Conservation (phyloP, 305 asterid species). For the Salvia sclarea region DNA sequence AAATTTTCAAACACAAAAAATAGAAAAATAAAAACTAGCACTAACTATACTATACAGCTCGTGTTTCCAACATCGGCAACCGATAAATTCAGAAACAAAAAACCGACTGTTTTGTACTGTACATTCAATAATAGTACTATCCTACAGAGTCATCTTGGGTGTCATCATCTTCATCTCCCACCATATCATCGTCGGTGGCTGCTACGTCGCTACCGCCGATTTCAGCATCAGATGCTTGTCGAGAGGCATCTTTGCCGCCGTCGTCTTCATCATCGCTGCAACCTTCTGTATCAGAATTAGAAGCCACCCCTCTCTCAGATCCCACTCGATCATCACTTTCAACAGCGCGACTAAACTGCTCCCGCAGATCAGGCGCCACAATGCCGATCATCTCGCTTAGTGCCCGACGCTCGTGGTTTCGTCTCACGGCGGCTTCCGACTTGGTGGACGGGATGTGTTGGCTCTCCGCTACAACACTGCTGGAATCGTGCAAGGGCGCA, state of each 20-base stretch:
- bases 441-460: slow-evolving; percentile 51
- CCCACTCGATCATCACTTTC: slow-evolving; percentile 50
- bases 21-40: no score
- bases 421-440: slow-evolving; percentile 40
- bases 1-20: no score
- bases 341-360: slow-evolving; percentile 62
- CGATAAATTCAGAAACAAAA: not conserved
- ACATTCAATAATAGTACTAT: not conserved
- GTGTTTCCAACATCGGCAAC: not conserved
- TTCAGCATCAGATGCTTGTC: slow-evolving; percentile 60
- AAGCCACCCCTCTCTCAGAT: slow-evolving; percentile 40
- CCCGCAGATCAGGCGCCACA: slow-evolving; percentile 70
- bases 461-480: slow-evolving; percentile 66
- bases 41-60: not conserved
- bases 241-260: slow-evolving; percentile 27
- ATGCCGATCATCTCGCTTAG: slow-evolving; percentile 76
- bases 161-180: slow-evolving; percentile 59
- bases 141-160: slow-evolving; percentile 61
- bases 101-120: not conserved
- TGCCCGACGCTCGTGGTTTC: slow-evolving; percentile 55
- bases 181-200: slow-evolving; percentile 45
- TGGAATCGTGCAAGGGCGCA: slow-evolving; percentile 49
- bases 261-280: slow-evolving; percentile 44
- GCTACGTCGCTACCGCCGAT: slow-evolving; percentile 44
- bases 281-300: slow-evolving; percentile 62